Base-by-base conservation (phyloP, 495 filamentous ascomycete genomes). In the Annulohypoxylon moriforme region DNA sequence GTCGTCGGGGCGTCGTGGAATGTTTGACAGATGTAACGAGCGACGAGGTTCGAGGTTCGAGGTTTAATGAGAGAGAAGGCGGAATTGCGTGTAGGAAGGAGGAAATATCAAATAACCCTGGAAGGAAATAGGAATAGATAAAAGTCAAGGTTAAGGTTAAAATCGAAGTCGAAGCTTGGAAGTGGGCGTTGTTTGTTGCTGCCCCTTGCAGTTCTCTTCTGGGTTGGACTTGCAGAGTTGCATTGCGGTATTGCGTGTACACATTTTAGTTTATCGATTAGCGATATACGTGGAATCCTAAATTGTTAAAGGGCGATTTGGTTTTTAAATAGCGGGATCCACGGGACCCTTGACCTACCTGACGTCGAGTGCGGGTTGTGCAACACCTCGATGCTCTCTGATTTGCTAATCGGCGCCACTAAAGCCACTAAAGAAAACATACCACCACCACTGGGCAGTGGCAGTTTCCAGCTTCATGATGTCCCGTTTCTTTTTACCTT, bases 211-310 rank as follows among this genome's bases (percentile, higher is more conserved):
- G 53, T 57, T 40, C 31, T 27, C 31, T 25, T 52, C 31, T 40
- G 49, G 38, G 16, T 63, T 64, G 47, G 60, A 63, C 42, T 64
- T 31, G 60, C 53, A 68, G 53, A 56, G 70, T 68, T 65, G 65
- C 65, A 69, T 69, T 60, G 65, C 70, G 65, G 65, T 57, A 68
- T 69, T 73, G 65, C 70, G 70, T 73, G 61, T 60, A 62, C 38
- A 59, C 11, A 33, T 70, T 65, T 70, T 65, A 71, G 47, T 42
- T 71, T 71, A 72, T 72, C 69, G 69, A 72, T 72, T 66, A 72
- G 67, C 69, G 69, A 72, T 72, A 72, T 38, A 46, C 33, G 57
- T 49, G 57, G 36, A 47, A 33, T 27, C 38, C 27, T 33, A 33
- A 50, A 63, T 50, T 29, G 47, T 58, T 36, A 44, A 64, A n/a